phyloP scores from a whole-genome alignment of 306 rosid species.

The Prosopis cineraria region DNA sequence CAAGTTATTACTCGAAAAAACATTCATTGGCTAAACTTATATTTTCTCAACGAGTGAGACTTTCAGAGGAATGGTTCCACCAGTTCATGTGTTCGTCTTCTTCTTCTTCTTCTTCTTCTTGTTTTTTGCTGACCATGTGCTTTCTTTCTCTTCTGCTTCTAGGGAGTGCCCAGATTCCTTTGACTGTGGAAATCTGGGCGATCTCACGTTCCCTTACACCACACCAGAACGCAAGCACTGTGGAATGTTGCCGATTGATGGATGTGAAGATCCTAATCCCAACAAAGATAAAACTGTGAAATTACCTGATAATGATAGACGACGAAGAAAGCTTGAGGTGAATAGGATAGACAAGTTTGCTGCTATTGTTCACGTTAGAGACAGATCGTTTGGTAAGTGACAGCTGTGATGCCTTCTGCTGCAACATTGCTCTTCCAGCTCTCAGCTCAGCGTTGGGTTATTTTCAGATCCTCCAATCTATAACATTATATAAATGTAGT shows the following conservation, averaged over 20 bases:
- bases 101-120: no score
- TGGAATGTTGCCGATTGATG: slow-evolving; percentile 31
- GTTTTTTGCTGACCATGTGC: no score
- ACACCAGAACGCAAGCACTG: not conserved
- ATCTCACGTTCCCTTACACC: slow-evolving; percentile 15
- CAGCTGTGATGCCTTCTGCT: slow-evolving; percentile 2
- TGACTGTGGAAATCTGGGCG: slow-evolving; percentile 35
- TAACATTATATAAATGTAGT: slow-evolving; percentile 36
- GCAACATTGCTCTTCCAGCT: slow-evolving; percentile 25
- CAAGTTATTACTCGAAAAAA: not conserved
- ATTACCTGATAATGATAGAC: no score
- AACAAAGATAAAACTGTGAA: not conserved
- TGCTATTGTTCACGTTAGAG: not conserved
- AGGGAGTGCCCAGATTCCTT: slow-evolving; percentile 21
- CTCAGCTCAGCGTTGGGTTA: slow-evolving; percentile 4
- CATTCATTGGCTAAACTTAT: no score
- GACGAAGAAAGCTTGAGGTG: not conserved
- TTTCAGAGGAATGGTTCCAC: no score
- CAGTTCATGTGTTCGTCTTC: no score
- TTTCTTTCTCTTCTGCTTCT: no score
- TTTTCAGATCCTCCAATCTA: not conserved
- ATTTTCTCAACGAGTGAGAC: no score
- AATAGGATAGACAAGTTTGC: not conserved
- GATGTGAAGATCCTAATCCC: slow-evolving; percentile 21
- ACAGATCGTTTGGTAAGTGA: not conserved